Evolutionary conservation across 2,329 filamentous ascomycete genomes (phyloP), one percentile per base, ranked within the genome.

Genomic region (Beauveria brongniartii): DNA sequence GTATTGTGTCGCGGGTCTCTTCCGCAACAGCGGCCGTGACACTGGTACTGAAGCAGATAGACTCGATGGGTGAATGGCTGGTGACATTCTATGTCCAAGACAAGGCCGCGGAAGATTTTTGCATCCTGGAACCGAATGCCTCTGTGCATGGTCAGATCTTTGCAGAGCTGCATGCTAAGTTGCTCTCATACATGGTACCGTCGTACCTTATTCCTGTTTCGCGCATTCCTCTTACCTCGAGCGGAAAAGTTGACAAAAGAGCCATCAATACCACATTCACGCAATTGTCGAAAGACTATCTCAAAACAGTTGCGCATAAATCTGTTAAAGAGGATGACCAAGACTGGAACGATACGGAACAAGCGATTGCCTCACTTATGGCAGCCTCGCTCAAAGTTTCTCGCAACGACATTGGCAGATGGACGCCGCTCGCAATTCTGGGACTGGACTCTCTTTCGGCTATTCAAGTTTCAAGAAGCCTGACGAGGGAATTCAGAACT

Each of bases 371-470:
- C 1, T 64, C 75, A 0, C 74, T 80, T 1, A 72, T 95, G 7
- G 75, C 82, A 0, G 66, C 77, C 5, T 74, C 80, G 0, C 76
- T 87, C 1, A 69, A 74, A 0, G 69, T 83, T 1, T 68, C 81
- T 0, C 61, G 69, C 3, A 66, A 70, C 1, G 72, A 77, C 0
- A 77, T 96, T 43, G 75, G 73, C 10, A 82, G 82, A 37, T 86
- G 86, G 74, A 87, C 85, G 0, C 91, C 91, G 0, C 88, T 96
- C 63, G 86, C 88, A 60, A 83, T 81, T n/a, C 72, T 96, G 3
- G 92, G 92, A 0, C 72, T 97, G 6, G 91, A 96, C 69, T 96
- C 92, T 0, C 84, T 96, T 28, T 89, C 87, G 8, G 90, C 90
- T 0, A 95, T 96, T 64, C 75, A 82, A 0, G 73, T 95, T 9